Base-by-base conservation (phyloP, 495 filamentous ascomycete species). In the Penicillium argentinense region DNA sequence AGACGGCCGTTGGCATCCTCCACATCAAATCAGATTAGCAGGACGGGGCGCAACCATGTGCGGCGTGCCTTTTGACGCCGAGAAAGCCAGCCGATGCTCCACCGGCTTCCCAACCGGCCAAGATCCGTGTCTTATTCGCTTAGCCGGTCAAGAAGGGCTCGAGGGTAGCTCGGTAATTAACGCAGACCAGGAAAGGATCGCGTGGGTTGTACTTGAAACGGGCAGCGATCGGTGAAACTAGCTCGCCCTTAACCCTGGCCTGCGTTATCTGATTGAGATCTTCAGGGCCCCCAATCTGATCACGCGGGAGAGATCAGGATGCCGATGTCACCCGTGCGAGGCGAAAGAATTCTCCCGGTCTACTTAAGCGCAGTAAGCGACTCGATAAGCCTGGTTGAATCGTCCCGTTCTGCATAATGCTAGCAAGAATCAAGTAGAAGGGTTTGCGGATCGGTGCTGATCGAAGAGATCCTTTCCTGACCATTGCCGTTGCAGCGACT, bases 251-350 rank as follows among this genome's bases (percentile, higher is more conserved):
- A n/a, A 14, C 9, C 7, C 7, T 11, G 13, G 14, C 9, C 19
- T 40, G 36, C 22, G 21, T 51, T 51, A 51, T 51, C 48, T 51
- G 48, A 45, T 51, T 44, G 21, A 45, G 41, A 51, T 45, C 36
- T 27, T 44, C n/a, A n/a, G n/a, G n/a, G n/a, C n/a, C n/a, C n/a
- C n/a, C n/a, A n/a, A n/a, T n/a, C n/a, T n/a, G n/a, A n/a, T n/a
- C n/a, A n/a, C n/a, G n/a, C n/a, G n/a, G n/a, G n/a, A n/a, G n/a
- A n/a, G n/a, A n/a, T n/a, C n/a, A n/a, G n/a, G n/a, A n/a, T n/a
- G n/a, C n/a, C n/a, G n/a, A n/a, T n/a, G n/a, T n/a, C n/a, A n/a
- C n/a, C n/a, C n/a, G n/a, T n/a, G n/a, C n/a, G n/a, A n/a, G n/a
- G n/a, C n/a, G n/a, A n/a, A n/a, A n/a, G n/a, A n/a, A n/a, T n/a